These are phyloP conservation scores for Kurtzmaniella quercitrusa DNA, from an alignment of 1,139 yeast genomes.

Conservation along the genomic window DNA sequence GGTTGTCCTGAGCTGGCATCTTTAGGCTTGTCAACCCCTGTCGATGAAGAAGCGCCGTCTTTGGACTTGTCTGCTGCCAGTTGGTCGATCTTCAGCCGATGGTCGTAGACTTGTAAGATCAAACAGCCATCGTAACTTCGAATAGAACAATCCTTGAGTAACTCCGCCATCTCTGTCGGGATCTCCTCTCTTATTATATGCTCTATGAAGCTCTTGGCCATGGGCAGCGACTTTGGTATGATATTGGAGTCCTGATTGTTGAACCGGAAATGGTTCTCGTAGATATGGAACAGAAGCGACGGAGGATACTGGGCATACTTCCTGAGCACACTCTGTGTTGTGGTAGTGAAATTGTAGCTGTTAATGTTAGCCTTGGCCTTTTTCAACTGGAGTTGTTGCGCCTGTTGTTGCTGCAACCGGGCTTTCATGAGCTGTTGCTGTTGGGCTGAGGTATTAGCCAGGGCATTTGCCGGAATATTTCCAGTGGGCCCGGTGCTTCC, in stretches of 20 bases:
- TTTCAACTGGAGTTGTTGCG: slow-evolving; percentile 27
- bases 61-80: too few species aligned
- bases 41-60: not conserved
- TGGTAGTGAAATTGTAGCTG: slow-evolving; percentile 59
- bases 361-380: slow-evolving; percentile 28
- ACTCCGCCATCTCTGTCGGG: slow-evolving; percentile 87
- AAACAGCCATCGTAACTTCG: slow-evolving; percentile 86
- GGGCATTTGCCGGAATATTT: slow-evolving; percentile 8
- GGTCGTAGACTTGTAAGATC: slow-evolving; percentile 80
- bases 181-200: slow-evolving; percentile 78
- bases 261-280: slow-evolving; percentile 83
- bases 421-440: slow-evolving; percentile 21
- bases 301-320: slow-evolving; percentile 79
- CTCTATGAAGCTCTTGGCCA: slow-evolving; percentile 72
- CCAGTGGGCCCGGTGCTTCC: slow-evolving; percentile 14
- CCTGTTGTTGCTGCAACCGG: slow-evolving; percentile 15
- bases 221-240: slow-evolving; percentile 77
- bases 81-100: slow-evolving; percentile 17
- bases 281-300: slow-evolving; percentile 82
- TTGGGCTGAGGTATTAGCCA: slow-evolving; percentile 33
- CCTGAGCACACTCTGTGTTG: slow-evolving; percentile 68
- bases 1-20: not conserved
- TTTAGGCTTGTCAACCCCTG: not conserved
- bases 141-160: slow-evolving; percentile 79
- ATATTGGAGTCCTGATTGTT: slow-evolving; percentile 72